Evolutionary conservation across 2,329 filamentous ascomycete species (phyloP).

Genomic region (Elsinoe batatas): DNA sequence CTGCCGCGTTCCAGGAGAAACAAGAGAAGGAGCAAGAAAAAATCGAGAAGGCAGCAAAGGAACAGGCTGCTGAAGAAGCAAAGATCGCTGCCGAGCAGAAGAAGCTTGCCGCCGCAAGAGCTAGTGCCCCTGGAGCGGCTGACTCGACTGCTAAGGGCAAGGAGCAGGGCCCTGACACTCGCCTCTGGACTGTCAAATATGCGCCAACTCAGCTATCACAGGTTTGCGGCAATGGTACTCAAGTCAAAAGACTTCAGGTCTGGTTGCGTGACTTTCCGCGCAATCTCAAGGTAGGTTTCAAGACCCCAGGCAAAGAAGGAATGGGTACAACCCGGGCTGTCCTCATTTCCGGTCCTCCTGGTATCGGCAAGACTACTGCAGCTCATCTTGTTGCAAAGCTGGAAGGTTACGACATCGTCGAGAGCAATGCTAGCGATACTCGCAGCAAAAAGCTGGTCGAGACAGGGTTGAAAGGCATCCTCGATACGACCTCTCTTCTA

Average conservation of each 20-base stretch:
- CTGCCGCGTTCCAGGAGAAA: constrained; percentile 76
- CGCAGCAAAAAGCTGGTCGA: constrained; percentile 95
- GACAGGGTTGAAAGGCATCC: constrained; percentile 72
- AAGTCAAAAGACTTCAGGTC: constrained; percentile 77
- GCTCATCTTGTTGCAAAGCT: constrained; percentile 88
- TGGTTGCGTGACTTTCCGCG: constrained; percentile 82
- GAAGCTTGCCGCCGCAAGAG: constrained; percentile 36
- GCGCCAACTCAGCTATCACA: constrained; percentile 75
- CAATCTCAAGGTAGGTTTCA: constrained; percentile 69
- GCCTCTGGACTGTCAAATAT: constrained; percentile 92
- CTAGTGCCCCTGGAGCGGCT: constrained; percentile 31
- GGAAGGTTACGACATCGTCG: constrained; percentile 85
- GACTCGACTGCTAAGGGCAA: constrained; percentile 22
- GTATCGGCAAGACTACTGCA: constrained; percentile 95
- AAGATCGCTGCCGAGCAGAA: constrained; percentile 37
- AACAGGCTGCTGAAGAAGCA: constrained; percentile 74
- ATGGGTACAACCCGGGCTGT: constrained; percentile 77
- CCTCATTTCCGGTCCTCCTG: constrained; percentile 88
- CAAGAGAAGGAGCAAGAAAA: constrained; percentile 76
- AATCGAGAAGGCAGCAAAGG: constrained; percentile 65
- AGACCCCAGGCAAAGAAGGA: constrained; percentile 72
- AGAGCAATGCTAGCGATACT: constrained; percentile 92
- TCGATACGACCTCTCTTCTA: constrained; percentile 85
- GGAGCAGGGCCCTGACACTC: constrained; percentile 40
- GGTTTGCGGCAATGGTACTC: constrained; percentile 88